phyloP scores from a whole-genome alignment of 2,329 filamentous ascomycete genomes.

The Kalmusia sp. region DNA sequence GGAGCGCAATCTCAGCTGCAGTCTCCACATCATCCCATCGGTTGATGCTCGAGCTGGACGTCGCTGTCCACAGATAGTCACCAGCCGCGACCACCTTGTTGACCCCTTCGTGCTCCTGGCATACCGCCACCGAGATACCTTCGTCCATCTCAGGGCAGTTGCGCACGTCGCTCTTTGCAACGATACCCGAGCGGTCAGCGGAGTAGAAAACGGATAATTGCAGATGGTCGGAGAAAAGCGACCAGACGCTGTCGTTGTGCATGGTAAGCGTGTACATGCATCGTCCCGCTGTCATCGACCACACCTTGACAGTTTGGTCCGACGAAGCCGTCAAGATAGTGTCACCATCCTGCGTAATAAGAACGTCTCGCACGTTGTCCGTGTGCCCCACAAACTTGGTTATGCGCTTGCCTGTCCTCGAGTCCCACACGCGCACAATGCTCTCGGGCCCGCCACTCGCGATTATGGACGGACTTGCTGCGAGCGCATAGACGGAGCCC shows the following conservation, averaged over 20 bases:
- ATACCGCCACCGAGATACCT: constrained; percentile 86
- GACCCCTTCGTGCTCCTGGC: constrained; percentile 88
- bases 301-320: constrained; percentile 96
- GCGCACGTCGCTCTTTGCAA: constrained; percentile 95
- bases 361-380: constrained; percentile 88
- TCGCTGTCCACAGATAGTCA: constrained; percentile 88
- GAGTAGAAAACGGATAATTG: constrained; percentile 92
- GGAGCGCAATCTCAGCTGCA: constrained; percentile 68
- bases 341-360: constrained; percentile 87
- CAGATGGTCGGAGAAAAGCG: constrained; percentile 86
- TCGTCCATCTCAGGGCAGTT: constrained; percentile 80
- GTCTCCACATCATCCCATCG: constrained; percentile 89
- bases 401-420: constrained; percentile 83
- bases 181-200: constrained; percentile 85
- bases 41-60: constrained; percentile 89
- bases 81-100: constrained; percentile 69
- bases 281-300: constrained; percentile 92
- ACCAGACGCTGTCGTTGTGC: constrained; percentile 99
- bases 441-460: constrained; percentile 95
- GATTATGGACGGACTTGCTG: constrained; percentile 78
- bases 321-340: constrained; percentile 93
- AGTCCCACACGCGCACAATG: constrained; percentile 90
- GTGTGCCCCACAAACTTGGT: constrained; percentile 98
- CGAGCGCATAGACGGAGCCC: constrained; percentile 92
- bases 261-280: constrained; percentile 99